A percentile compares a stretch with the other conserved stretches of the same genome.
phyloP scores from a whole-genome alignment of 129 eudicot species.

The Scalesia atractyloides region DNA sequence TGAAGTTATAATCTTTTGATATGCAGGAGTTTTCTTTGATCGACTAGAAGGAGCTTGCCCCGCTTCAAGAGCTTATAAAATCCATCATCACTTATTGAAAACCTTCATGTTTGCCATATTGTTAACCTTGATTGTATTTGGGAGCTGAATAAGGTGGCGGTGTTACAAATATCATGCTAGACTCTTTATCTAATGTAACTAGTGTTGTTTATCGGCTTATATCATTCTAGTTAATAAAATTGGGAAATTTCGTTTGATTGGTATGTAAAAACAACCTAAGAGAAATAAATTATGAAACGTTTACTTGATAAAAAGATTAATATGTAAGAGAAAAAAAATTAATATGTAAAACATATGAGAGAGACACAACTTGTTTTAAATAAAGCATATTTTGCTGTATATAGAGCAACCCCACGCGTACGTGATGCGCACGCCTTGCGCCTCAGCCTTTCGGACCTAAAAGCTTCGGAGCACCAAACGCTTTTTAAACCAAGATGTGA shows the following conservation, averaged over 20 bases:
- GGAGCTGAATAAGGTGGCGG: slow-evolving; percentile 31
- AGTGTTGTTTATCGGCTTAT: slow-evolving; percentile 24
- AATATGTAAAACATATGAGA: too few relatives aligned
- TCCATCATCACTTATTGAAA: slow-evolving; percentile 68
- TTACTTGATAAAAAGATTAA: too few relatives aligned
- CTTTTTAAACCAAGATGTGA: not conserved
- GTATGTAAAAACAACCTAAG: too few relatives aligned
- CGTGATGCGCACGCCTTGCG: too few relatives aligned
- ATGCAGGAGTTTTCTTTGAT: slow-evolving; percentile 85
- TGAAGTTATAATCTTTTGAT: slow-evolving; percentile 16
- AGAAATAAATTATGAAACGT: too few relatives aligned
- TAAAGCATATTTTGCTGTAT: too few relatives aligned
- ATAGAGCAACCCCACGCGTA: too few relatives aligned
- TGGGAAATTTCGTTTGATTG: too few relatives aligned
- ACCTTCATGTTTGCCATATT: slow-evolving; percentile 17
- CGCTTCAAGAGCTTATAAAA: slow-evolving; percentile 90
- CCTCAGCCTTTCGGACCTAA: too few relatives aligned
- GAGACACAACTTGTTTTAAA: too few relatives aligned
- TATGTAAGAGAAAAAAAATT: too few relatives aligned
- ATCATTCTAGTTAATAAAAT: not conserved
- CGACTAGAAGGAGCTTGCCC: slow-evolving; percentile 97
- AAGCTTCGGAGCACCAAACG: too few relatives aligned
- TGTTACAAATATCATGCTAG: slow-evolving; percentile 22
- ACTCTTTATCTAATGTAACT: slow-evolving; percentile 25
- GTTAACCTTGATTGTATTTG: slow-evolving; percentile 15